Evolutionary conservation across 78 protist species (phyloP).

Genomic region (Guillardia theta): DNA sequence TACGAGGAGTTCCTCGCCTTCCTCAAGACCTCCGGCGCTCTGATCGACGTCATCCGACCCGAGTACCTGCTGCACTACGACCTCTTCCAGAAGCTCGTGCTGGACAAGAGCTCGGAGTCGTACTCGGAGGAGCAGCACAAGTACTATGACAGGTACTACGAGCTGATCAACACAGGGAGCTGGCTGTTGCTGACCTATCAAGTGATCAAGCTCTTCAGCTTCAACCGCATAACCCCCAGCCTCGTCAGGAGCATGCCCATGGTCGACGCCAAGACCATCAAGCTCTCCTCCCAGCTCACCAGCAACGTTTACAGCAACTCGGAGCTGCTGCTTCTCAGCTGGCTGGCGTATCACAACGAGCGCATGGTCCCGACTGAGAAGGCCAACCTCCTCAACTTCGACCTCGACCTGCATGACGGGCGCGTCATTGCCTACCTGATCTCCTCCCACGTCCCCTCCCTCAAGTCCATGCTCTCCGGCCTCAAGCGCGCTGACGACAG

Average conservation of each 20-base stretch:
- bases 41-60: neutral
- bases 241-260: neutral
- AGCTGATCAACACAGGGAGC: neutral
- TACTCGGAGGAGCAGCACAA: neutral
- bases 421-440: constrained; percentile 32
- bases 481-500: neutral
- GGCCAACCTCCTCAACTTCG: neutral
- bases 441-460: constrained; percentile 45
- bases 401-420: constrained; percentile 41
- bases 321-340: constrained; percentile 38
- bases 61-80: constrained; percentile 18
- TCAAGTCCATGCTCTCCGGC: neutral
- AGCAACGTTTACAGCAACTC: constrained; percentile 5
- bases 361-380: neutral
- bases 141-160: neutral
- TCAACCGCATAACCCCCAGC: constrained; percentile 14
- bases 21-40: neutral
- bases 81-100: neutral
- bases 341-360: constrained; percentile 35
- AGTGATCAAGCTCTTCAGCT: neutral
- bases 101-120: neutral
- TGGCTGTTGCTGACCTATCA: constrained; percentile 39
- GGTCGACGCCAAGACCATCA: neutral
- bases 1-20: neutral
- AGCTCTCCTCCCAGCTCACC: neutral